Base-by-base conservation (phyloP, 2,329 filamentous ascomycete genomes). In the Cytospora piceae region DNA sequence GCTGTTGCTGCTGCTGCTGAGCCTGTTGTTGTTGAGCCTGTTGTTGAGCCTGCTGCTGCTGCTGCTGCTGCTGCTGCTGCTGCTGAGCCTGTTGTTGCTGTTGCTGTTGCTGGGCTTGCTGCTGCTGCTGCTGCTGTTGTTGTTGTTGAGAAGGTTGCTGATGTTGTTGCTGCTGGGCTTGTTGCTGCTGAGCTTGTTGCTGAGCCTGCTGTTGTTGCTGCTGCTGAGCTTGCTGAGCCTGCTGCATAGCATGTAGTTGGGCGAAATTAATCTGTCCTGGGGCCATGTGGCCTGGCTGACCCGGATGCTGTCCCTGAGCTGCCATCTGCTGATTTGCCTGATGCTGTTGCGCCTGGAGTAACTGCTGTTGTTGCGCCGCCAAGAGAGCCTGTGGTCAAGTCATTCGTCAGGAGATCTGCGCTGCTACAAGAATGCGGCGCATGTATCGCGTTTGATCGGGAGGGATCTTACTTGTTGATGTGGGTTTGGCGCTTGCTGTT, bases 281-380 rank as follows among this genome's bases (percentile, higher is more conserved):
- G 42, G 77, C 82, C 77, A 85, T 82, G 62, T 77, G 80, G 71
- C 79, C 79, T 31, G 75, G 78, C 68, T 86, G 84, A 24, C 80
- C 80, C 29, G 77, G 80, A 66, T 79, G 78, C 29, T 78, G 78
- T 6, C 73, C 79, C 65, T 75, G 78, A 67, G 78, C 78, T 73
- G 76, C 78, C 73, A 79, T 77, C 69, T 75, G 80, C 66, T 76
- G 77, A 34, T 77, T 77, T 4, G 72, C 77, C 61, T 73, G 76
- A 68, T 77, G 78, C 76, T 76, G 77, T 71, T 77, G 76, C 70
- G 73, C 78, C 65, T 76, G 77, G 67, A 74, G 75, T 63, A 75
- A 73, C 64, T 81, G 78, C 49, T 83, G 80, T 66, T 83, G 81
- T 49, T 83, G 72, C 14, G 80, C 80, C 4, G 78, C 81, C 68